Conservation (phyloP, 345 rosid species). For the Lepidium sativum region DNA sequence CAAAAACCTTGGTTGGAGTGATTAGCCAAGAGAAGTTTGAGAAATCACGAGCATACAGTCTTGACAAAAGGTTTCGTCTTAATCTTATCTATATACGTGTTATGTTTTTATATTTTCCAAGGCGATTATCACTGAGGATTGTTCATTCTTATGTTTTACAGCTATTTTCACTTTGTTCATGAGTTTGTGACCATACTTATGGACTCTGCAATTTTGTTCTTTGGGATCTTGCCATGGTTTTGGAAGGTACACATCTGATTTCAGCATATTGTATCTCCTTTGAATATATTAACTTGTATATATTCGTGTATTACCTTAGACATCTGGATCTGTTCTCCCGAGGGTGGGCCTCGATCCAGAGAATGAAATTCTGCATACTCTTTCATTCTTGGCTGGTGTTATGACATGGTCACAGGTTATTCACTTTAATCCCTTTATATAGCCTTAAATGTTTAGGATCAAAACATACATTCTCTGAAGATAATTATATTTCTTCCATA, state of each 20-base stretch:
- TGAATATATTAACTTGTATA: background rate
- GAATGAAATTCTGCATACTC: conserved; percentile 86
- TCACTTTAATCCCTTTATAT: background rate
- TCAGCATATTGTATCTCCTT: background rate
- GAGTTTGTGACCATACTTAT: conserved; percentile 76
- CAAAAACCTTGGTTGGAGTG: conserved; percentile 79
- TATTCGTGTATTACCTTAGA: conserved; percentile 31
- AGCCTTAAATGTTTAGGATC: background rate
- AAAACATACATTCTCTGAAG: background rate
- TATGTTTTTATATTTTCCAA: background rate
- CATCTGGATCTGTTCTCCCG: conserved; percentile 61
- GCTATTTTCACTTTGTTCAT: conserved; percentile 84
- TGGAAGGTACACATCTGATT: conserved; percentile 64
- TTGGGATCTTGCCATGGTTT: conserved; percentile 87
- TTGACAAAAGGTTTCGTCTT: conserved; percentile 71
- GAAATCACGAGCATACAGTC: conserved; percentile 89
- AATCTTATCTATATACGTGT: background rate
- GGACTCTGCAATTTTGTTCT: conserved; percentile 93
- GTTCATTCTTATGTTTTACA: conserved; percentile 35
- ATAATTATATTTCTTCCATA: conserved; percentile 1
- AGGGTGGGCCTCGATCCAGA: conserved; percentile 58
- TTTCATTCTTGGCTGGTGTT: conserved; percentile 85
- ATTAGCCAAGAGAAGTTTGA: conserved; percentile 90
- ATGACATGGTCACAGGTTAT: conserved; percentile 94
- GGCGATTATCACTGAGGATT: background rate